Conservation (phyloP, 345 rosid species). For the Lagerstroemia speciosa region DNA sequence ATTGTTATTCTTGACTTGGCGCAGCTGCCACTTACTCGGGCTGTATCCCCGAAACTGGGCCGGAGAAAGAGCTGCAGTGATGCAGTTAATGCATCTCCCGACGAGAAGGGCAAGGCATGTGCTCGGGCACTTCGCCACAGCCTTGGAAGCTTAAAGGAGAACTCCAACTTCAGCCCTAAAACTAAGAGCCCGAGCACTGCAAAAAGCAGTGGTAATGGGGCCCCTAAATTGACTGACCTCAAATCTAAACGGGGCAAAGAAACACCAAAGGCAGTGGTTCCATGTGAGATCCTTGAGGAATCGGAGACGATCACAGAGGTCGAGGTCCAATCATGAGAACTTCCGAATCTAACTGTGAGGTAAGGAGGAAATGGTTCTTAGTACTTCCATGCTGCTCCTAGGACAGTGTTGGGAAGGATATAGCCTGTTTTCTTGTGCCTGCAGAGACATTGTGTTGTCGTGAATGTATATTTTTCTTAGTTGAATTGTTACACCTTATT, state of each 20-base stretch:
- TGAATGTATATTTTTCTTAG: conserved; percentile 13
- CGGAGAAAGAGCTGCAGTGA: conserved; percentile 87
- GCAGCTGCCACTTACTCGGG: conserved; percentile 82
- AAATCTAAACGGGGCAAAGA: conserved; percentile 23
- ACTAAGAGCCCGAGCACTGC: conserved; percentile 19
- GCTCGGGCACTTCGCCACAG: conserved; percentile 58
- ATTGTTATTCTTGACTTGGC: background rate
- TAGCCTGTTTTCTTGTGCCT: conserved; percentile 9
- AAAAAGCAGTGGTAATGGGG: conserved; percentile 33
- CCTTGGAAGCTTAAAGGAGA: conserved; percentile 39
- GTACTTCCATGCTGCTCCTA: background rate
- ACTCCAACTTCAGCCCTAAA: conserved; percentile 16
- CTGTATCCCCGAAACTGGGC: conserved; percentile 56
- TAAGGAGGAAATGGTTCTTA: conserved; percentile 9
- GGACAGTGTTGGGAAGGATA: conserved; percentile 9
- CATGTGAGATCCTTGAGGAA: conserved; percentile 30
- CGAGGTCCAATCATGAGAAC: conserved; percentile 31
- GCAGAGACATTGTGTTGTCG: conserved; percentile 8
- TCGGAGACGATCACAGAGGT: conserved; percentile 18
- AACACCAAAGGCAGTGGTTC: conserved; percentile 23
- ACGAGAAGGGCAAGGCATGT: conserved; percentile 48
- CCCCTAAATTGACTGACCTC: conserved; percentile 33
- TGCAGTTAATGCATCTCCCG: conserved; percentile 30
- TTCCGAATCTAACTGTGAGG: conserved; percentile 18
- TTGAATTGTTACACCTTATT: conserved; percentile 4